Evolutionary conservation across 169 alveolate species (phyloP), one percentile per base, ranked within the genome.

Genomic region (Eimeria maxima): DNA sequence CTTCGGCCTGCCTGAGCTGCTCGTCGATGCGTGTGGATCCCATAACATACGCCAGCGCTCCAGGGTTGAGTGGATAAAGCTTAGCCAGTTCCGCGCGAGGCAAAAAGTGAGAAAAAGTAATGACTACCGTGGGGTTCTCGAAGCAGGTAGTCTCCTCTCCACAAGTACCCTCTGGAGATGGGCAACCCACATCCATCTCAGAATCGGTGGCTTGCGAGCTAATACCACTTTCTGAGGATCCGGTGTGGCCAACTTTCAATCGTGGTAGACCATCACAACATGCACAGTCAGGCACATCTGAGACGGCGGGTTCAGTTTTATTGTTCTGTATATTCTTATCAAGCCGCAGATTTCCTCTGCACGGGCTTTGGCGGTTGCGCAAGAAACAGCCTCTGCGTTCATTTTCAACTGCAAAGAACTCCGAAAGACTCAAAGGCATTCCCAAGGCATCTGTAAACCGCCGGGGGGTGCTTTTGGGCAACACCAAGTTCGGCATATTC

Each of bases 11-110:
- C 45, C 94, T 87, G 47, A 87, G 83, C 83, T 87, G 94, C 78
- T 87, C 94, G 83, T 87, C 94, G 29, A 87, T 87, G 33, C 94
- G 94, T 47, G 63, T 60, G 80, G 94, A 87, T 45, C 94, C 94
- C 94, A 87, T 87, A 27, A 87, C 94, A 27, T 87, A 87, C 20
- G 94, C 94, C 38, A 87, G 53, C 20, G 94, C 94, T 0, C 94
- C 53, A 50, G 94, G 94, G 44, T 11, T 87, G 2, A 87, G 81
- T 63, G 94, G 94, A 27, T 87, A 65, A 55, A 87, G 63, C 24
- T 71, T 87, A n/a, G 94, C 94, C 78, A 87, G 67, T 33, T 87
- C 94, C 71, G 94, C 94, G 22, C 94, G 94, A 60, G 94, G 94
- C 83, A 87, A 29, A 87, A 87, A 87, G 94, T 87, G 94, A 1